A percentile compares a stretch with the other conserved stretches of the same genome.
These are phyloP conservation scores for Globisporangium lucens DNA, from an alignment of 352 stramenopile species.

Conservation along the genomic window DNA sequence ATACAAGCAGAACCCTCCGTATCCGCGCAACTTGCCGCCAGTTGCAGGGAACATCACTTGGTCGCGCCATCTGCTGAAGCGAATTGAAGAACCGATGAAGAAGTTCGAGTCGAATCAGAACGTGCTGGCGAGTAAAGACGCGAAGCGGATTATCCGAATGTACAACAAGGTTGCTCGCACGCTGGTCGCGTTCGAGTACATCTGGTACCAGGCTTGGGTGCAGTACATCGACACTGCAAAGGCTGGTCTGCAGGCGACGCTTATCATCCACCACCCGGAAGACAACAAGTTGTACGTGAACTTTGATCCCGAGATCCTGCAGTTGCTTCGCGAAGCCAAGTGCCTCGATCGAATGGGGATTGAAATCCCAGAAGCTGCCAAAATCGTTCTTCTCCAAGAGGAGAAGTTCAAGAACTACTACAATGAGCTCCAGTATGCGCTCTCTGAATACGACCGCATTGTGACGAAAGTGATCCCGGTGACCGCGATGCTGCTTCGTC, in stretches of 20 bases:
- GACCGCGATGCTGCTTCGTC: constrained; percentile 94
- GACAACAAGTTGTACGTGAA: constrained; percentile 99
- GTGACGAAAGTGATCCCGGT: constrained; percentile 97
- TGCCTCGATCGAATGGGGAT: constrained; percentile 98
- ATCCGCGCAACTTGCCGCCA: constrained; percentile 95
- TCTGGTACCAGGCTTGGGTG: constrained; percentile 99
- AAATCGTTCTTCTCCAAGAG: constrained; percentile 97
- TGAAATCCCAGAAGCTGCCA: constrained; percentile 96
- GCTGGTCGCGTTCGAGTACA: constrained; percentile 98
- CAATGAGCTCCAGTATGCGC: constrained; percentile 96
- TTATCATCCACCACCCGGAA: constrained; percentile 98
- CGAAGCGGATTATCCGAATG: constrained; percentile 98
- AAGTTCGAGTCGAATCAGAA: constrained; percentile 98
- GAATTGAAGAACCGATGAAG: constrained; percentile 99
- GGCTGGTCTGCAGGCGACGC: constrained; percentile 95
- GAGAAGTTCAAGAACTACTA: constrained; percentile 99
- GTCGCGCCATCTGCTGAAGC: constrained; percentile 96
- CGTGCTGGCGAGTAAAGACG: constrained; percentile 95
- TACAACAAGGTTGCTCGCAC: constrained; percentile 99
- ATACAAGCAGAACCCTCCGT: constrained; percentile 97
- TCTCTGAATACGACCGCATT: constrained; percentile 97
- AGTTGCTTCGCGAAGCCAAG: constrained; percentile 97
- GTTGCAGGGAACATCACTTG: constrained; percentile 98
- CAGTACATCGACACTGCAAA: constrained; percentile 98
- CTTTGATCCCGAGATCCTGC: constrained; percentile 98